Base-by-base conservation (phyloP, 345 rosid genomes). In the Citropsis articulata region DNA sequence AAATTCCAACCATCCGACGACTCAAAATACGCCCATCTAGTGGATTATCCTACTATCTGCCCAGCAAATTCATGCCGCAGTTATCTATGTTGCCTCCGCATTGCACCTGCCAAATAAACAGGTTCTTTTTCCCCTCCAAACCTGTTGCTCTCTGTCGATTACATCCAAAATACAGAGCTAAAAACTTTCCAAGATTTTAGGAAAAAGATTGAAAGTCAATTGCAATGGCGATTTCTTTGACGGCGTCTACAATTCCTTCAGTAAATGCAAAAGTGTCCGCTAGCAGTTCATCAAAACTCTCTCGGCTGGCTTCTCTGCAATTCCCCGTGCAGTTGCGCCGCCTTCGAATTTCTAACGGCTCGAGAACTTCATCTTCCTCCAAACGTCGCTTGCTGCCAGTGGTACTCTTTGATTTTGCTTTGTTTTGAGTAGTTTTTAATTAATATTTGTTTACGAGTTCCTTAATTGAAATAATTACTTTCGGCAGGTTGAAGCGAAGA, bases 401-500 rank as follows among this genome's bases (percentile, higher is more conserved):
- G 83, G 83, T 78, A 65, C 48, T 65, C 4, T n/a, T 63, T 30
- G 24, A 8, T 73, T 42, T 27, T 48, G 25, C 7, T 28, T 19
- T 62, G 5, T 28, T 25, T n/a, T 13, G 12, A 13, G 1, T 4
- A 13, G 50, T 45, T 45, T 42, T 45, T 2, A 10, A 45, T 45
- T 45, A 45, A 13, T 45, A 45, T 45, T 45, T 45, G 18, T 45
- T 13, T 64, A 75, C 31, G 7, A 21, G 40, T 22, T 73, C 30
- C 22, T 48, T 56, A 45, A 31, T 22, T 27, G 27, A 16, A 36
- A 35, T 69, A 69, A 40, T 61, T 56, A 9, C 13, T 70, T 45
- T 45, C 50, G 50, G 57, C 59, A 91, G 93, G 87, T 90, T 65
- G 86, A 86, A 76, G 93, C 97, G 76, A 92, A 87, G 93, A 91